Percentiles rank a stretch among this genome's conserved stretches.
Evolutionary conservation across 306 rosid species (phyloP).

Genomic region (Castanospermum australe): DNA sequence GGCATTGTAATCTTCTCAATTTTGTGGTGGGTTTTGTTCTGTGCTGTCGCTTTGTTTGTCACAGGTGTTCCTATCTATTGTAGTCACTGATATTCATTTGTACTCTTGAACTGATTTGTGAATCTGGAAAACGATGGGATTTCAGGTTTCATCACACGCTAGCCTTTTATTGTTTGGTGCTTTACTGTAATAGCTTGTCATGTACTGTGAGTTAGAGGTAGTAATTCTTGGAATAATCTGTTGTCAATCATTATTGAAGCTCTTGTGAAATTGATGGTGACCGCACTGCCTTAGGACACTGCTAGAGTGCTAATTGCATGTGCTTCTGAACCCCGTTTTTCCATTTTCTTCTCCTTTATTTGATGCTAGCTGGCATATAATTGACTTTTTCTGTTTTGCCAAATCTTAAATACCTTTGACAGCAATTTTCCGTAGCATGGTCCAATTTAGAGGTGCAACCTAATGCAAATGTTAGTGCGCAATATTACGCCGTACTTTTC

Average conservation of each 20-base stretch:
- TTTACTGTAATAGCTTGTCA: not conserved
- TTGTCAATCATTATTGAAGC: not conserved
- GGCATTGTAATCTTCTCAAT: conserved; percentile 36
- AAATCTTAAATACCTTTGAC: not conserved
- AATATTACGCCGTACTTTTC: too few species aligned
- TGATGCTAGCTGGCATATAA: not conserved
- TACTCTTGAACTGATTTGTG: conserved; percentile 41
- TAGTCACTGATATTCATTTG: conserved; percentile 33
- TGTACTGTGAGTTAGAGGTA: not conserved
- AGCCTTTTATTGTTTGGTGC: conserved; percentile 23
- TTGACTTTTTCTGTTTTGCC: not conserved
- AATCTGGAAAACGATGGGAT: conserved; percentile 31
- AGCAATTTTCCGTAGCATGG: not conserved
- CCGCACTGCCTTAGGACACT: not conserved
- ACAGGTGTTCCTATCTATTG: conserved; percentile 9
- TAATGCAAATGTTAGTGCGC: not conserved
- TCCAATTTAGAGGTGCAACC: not conserved
- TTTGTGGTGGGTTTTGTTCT: conserved; percentile 4
- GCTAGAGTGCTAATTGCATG: not conserved
- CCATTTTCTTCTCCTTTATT: not conserved
- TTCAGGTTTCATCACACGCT: conserved; percentile 15
- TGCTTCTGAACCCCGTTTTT: not conserved
- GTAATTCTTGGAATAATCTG: conserved; percentile 29
- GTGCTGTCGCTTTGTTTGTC: conserved; percentile 2
- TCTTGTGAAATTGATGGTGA: not conserved